Conservation (phyloP, 805 yeast genomes). For the Soucietia sequanensis region DNA sequence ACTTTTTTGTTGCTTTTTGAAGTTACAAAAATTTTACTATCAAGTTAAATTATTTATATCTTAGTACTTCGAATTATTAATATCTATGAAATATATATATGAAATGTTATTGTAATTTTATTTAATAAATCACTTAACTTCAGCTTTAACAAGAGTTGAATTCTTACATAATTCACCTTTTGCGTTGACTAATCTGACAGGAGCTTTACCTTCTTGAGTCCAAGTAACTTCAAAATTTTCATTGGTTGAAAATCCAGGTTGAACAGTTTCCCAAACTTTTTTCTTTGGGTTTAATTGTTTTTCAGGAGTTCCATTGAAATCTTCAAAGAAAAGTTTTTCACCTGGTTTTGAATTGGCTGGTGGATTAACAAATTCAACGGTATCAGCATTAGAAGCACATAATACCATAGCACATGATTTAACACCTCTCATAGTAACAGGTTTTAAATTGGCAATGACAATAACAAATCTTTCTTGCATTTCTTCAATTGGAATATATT, state of each 20-base stretch:
- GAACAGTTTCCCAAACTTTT: conserved; percentile 95
- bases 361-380: conserved; percentile 91
- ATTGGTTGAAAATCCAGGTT: conserved; percentile 85
- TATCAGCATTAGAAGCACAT: conserved; percentile 76
- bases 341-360: conserved; percentile 94
- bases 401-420: conserved; percentile 95
- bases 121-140: conserved; percentile 58
- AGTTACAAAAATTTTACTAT: too few species aligned
- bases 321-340: conserved; percentile 94
- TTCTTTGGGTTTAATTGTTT: conserved; percentile 95
- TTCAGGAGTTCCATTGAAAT: conserved; percentile 85
- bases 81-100: too few species aligned
- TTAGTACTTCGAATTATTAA: too few species aligned
- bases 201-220: conserved; percentile 76
- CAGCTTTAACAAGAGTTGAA: conserved; percentile 68
- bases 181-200: conserved; percentile 70
- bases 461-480: conserved; percentile 94
- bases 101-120: too few species aligned
- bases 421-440: conserved; percentile 97
- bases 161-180: conserved; percentile 78
- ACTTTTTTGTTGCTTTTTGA: too few species aligned
- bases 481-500: conserved; percentile 83
- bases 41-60: too few species aligned
- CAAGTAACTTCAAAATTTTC: conserved; percentile 75
- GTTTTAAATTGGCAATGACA: conserved; percentile 93